A percentile compares a stretch with the other conserved stretches of the same genome.
These are phyloP conservation scores for Penicillium herquei DNA, from an alignment of 495 filamentous ascomycete species.

Conservation along the genomic window DNA sequence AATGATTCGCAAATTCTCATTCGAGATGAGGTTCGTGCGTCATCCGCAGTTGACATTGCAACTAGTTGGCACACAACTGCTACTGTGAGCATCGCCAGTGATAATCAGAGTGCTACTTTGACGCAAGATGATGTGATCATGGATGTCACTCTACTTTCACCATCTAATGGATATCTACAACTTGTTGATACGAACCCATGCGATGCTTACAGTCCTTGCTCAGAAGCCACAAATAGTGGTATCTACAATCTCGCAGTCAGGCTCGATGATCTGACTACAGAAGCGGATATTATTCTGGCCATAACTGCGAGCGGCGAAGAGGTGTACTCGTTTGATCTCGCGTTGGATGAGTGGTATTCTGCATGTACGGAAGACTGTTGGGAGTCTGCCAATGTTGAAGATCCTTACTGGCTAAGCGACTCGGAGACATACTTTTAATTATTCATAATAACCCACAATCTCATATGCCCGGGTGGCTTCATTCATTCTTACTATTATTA, in stretches of 20 bases:
- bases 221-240: background rate
- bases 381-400: background rate
- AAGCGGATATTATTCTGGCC: background rate
- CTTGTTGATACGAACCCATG: background rate
- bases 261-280: background rate
- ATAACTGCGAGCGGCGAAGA: background rate
- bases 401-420: background rate
- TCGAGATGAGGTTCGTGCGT: background rate
- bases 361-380: background rate
- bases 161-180: background rate
- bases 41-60: background rate
- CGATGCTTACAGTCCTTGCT: background rate
- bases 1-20: background rate
- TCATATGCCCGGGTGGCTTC: too few species aligned
- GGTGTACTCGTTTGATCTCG: background rate
- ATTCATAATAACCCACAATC: too few species aligned
- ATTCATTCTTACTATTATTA: too few species aligned
- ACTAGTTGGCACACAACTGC: background rate
- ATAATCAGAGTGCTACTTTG: background rate
- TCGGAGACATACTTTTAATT: background rate
- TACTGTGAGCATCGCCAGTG: background rate
- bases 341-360: background rate
- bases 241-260: background rate
- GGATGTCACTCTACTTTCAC: background rate
- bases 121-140: background rate